A percentile compares a stretch with the other conserved stretches of the same genome.
Conservation (phyloP, 768 basidiomycete genomes). For the Suillus bovinus region DNA sequence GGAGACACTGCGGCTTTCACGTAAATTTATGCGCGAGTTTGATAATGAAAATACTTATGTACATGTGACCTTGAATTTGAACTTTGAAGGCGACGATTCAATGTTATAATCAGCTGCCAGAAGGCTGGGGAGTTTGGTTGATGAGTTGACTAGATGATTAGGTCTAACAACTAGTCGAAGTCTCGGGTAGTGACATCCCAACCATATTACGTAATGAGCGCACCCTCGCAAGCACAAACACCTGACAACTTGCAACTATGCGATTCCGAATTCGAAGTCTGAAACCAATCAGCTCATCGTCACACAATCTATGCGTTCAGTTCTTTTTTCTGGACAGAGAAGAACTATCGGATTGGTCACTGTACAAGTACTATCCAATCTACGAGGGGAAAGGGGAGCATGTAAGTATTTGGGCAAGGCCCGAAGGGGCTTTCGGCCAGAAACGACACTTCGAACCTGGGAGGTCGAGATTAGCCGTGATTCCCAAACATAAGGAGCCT, state of each 20-base stretch:
- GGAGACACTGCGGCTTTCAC: neutral
- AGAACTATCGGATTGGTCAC: too few relatives aligned
- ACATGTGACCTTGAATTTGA: neutral
- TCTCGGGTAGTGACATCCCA: too few relatives aligned
- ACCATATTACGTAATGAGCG: too few relatives aligned
- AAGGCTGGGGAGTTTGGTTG: neutral
- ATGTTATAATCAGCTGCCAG: neutral
- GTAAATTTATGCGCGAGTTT: neutral
- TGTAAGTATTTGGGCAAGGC: slow-evolving; percentile 14
- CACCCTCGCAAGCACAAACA: too few relatives aligned
- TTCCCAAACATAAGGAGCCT: slow-evolving; percentile 6
- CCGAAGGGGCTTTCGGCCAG: slow-evolving; percentile 3
- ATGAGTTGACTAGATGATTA: neutral
- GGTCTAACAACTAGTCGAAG: neutral
- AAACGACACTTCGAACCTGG: neutral
- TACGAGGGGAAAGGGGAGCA: too few relatives aligned
- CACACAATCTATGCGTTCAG: too few relatives aligned
- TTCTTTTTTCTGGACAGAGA: too few relatives aligned
- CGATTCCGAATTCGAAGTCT: too few relatives aligned
- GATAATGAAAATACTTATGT: neutral
- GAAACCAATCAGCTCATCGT: too few relatives aligned
- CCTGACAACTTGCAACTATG: too few relatives aligned
- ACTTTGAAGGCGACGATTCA: neutral
- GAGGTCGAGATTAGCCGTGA: neutral
- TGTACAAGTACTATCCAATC: too few relatives aligned